These are phyloP conservation scores for Alternaria gaisen DNA, from an alignment of 2,329 filamentous ascomycete genomes.

Conservation along the genomic window DNA sequence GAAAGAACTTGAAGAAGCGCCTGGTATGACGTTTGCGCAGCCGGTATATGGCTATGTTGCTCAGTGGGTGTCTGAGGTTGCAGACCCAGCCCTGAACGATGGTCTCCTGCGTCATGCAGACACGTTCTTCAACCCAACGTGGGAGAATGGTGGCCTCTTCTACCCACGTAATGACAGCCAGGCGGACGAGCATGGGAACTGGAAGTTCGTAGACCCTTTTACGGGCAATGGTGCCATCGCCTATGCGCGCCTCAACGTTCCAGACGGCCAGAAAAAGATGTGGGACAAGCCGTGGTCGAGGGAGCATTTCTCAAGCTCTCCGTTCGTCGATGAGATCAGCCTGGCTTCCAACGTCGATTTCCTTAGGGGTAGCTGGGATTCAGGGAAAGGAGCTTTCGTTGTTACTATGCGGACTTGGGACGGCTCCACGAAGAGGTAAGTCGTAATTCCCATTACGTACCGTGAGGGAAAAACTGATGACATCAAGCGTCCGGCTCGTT, in stretches of 20 bases:
- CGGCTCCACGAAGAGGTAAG: background rate
- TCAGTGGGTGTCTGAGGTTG: background rate
- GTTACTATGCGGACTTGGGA: conserved; percentile 31
- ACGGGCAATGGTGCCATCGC: conserved; percentile 50
- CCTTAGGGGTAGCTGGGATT: conserved; percentile 32
- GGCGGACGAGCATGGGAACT: conserved; percentile 32
- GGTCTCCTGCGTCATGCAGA: background rate
- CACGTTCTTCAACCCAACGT: conserved; percentile 33
- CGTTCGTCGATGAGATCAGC: conserved; percentile 36
- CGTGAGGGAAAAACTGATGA: background rate
- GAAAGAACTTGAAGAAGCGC: background rate
- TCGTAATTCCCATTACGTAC: background rate
- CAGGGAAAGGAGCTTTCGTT: conserved; percentile 11
- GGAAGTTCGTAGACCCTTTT: conserved; percentile 46
- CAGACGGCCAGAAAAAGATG: conserved; percentile 49
- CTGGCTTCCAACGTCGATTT: conserved; percentile 34
- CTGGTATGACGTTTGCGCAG: background rate
- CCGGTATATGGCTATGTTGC: background rate
- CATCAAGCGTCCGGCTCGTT: background rate
- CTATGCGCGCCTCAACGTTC: conserved; percentile 51
- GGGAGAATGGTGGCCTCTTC: conserved; percentile 50
- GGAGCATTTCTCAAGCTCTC: conserved; percentile 39
- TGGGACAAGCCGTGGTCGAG: conserved; percentile 46
- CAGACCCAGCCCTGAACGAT: background rate
- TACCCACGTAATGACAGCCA: conserved; percentile 41